Evolutionary conservation across 495 filamentous ascomycete species (phyloP), one percentile per base, ranked within the genome.

Genomic region (Tetracladium marchalianum): DNA sequence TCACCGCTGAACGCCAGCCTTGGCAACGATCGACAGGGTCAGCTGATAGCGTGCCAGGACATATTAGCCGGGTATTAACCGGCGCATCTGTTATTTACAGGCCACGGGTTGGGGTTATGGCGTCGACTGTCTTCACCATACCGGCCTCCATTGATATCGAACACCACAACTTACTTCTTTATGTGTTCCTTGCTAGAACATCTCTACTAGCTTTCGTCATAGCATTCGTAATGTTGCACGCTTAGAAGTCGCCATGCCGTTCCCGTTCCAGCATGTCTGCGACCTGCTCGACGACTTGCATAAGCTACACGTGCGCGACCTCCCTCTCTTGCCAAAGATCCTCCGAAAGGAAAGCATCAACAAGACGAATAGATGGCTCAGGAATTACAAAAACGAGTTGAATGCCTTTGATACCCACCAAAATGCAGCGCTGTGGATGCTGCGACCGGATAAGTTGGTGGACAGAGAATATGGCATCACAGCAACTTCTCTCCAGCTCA

Each of bases 391-490:
- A 1, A 60, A 62, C 11, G 59, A 57, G 5, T 66, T 89, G 6
- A 49, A 75, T 57, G 66, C 66, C 2, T 59, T 68, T 4, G 63
- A 68, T 38, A 74, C 75, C 2, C 68, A 80, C 50, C 63, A 60
- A 31, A 62, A 74, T 1, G 79, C 81, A 0, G 63, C 92, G 16
- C 69, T 92, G 0, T 87, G 82, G 3, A 77, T 79, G 22, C 66
- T 94, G 11, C 73, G 89, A 13, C 88, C 88, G 0, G 79, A 85
- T 48, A 80, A 75, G 54, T 70, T 86, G 44, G 73, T 72, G 0
- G 88, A 94, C 58, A 72, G 87, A 17, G 81, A 87, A 8, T 94
- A 88, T 58, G 66, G 65, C 46, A 63, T 92, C 0, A 73, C 84
- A 49, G 70, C 73, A 12, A 61, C 61, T 11, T 70, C 67, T 2